These are phyloP conservation scores for Lachancea fermentati DNA, from an alignment of 805 yeast genomes.

Conservation along the genomic window DNA sequence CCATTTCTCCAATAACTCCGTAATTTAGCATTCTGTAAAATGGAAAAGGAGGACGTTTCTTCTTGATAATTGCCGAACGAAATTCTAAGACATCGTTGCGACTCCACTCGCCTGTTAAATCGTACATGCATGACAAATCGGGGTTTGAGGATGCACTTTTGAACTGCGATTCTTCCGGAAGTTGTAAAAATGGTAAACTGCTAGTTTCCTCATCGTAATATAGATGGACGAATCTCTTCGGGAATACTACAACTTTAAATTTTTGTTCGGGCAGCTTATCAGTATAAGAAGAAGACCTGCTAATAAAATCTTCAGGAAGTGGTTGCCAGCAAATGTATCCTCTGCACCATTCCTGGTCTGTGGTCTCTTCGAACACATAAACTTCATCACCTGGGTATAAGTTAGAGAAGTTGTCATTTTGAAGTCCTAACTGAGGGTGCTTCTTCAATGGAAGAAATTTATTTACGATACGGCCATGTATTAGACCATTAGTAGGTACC, in stretches of 20 bases:
- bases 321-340: slow-evolving; percentile 70
- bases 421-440: slow-evolving; percentile 31
- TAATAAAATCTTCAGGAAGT: slow-evolving; percentile 62
- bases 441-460: slow-evolving; percentile 44
- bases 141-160: slow-evolving; percentile 17
- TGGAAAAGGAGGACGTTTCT: slow-evolving; percentile 52
- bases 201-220: slow-evolving; percentile 39
- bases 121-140: slow-evolving; percentile 34
- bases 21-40: slow-evolving; percentile 40
- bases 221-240: slow-evolving; percentile 47
- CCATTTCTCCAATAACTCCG: slow-evolving; percentile 49
- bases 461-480: slow-evolving; percentile 39
- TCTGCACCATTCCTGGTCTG: slow-evolving; percentile 61
- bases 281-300: slow-evolving; percentile 45
- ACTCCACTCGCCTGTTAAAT: slow-evolving; percentile 24
- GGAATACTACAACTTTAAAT: slow-evolving; percentile 53
- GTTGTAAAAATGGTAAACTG: slow-evolving; percentile 27
- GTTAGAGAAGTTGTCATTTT: slow-evolving; percentile 40
- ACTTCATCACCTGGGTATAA: slow-evolving; percentile 75
- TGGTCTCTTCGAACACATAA: slow-evolving; percentile 60
- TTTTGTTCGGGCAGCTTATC: slow-evolving; percentile 58
- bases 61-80: slow-evolving; percentile 21
- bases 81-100: slow-evolving; percentile 29
- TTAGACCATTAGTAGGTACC: slow-evolving; percentile 44
- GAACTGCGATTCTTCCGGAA: slow-evolving; percentile 27